Evolutionary conservation across 1,284 basidiomycete species (phyloP).

Genomic region (Malassezia caprae): DNA sequence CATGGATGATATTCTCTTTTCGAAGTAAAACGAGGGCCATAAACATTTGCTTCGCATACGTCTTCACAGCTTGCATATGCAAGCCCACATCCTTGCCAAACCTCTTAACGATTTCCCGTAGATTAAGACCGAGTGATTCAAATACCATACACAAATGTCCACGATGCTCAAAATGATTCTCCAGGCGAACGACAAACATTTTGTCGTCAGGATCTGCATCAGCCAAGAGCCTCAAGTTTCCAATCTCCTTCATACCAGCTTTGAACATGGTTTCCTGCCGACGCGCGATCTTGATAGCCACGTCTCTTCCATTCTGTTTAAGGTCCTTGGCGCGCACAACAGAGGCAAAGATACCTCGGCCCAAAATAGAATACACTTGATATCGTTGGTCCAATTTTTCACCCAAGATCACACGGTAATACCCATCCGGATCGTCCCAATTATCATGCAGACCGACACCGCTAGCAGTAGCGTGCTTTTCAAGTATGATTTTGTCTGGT

Average conservation of each 20-base stretch:
- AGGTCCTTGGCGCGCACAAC: conserved; percentile 77
- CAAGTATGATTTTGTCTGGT: not conserved
- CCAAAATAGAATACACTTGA: conserved; percentile 84
- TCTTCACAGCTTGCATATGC: conserved; percentile 89
- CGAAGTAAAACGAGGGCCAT: conserved; percentile 71
- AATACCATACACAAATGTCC: conserved; percentile 95
- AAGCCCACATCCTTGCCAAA: conserved; percentile 97
- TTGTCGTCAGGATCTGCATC: conserved; percentile 90
- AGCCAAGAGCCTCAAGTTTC: conserved; percentile 73
- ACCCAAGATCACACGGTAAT: conserved; percentile 86
- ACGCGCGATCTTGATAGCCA: conserved; percentile 94
- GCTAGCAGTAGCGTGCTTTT: not conserved
- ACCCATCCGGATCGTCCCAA: conserved; percentile 75
- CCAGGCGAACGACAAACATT: conserved; percentile 83
- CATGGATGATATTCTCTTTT: conserved; percentile 88
- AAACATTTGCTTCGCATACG: conserved; percentile 93
- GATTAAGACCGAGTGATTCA: conserved; percentile 78
- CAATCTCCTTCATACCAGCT: conserved; percentile 82
- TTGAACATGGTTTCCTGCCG: conserved; percentile 97
- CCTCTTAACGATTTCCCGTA: conserved; percentile 94
- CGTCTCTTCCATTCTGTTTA: conserved; percentile 54
- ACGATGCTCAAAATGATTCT: conserved; percentile 88
- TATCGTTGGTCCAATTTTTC: conserved; percentile 82
- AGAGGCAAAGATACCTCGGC: conserved; percentile 96
- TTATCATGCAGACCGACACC: conserved; percentile 51